Conservation (phyloP, 2,329 filamentous ascomycete genomes). For the Massarina eburnea region DNA sequence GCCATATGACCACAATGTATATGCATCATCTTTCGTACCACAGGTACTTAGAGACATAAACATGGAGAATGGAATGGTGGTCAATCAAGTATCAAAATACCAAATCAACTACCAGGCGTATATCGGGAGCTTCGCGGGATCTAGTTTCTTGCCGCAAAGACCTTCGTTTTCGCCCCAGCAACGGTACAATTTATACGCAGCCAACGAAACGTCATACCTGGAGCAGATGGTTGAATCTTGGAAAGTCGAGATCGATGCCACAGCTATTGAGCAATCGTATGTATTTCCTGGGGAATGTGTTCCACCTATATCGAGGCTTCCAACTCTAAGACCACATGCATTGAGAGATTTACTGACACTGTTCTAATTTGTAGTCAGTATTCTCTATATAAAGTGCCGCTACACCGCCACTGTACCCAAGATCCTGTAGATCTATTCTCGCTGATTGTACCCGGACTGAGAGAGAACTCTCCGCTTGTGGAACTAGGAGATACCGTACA, state of each 20-base stretch:
- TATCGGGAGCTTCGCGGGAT: slow-evolving; percentile 17
- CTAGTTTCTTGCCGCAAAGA: slow-evolving; percentile 14
- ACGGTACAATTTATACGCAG: background rate
- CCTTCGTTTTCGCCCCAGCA: background rate
- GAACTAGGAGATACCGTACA: slow-evolving; percentile 36
- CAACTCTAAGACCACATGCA: too few relatives aligned
- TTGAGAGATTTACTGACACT: too few relatives aligned
- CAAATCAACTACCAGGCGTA: slow-evolving; percentile 19
- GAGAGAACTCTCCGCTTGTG: slow-evolving; percentile 35
- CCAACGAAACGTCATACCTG: slow-evolving; percentile 15
- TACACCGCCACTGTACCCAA: slow-evolving; percentile 4
- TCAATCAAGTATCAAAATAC: slow-evolving; percentile 13
- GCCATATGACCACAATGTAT: slow-evolving; percentile 20
- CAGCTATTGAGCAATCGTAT: too few relatives aligned
- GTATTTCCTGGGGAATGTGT: too few relatives aligned
- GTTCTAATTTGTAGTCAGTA: too few relatives aligned
- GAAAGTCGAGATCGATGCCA: slow-evolving; percentile 20
- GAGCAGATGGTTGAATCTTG: slow-evolving; percentile 14
- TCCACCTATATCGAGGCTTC: too few relatives aligned
- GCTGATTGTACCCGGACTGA: slow-evolving; percentile 29
- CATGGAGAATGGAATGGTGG: slow-evolving; percentile 4
- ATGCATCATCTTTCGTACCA: slow-evolving; percentile 23
- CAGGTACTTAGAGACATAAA: slow-evolving; percentile 19
- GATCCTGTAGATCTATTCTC: slow-evolving; percentile 14
- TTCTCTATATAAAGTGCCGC: slow-evolving; percentile 20